Conservation (phyloP, 148 eudicot genomes). For the Pharnaceum exiguum region DNA sequence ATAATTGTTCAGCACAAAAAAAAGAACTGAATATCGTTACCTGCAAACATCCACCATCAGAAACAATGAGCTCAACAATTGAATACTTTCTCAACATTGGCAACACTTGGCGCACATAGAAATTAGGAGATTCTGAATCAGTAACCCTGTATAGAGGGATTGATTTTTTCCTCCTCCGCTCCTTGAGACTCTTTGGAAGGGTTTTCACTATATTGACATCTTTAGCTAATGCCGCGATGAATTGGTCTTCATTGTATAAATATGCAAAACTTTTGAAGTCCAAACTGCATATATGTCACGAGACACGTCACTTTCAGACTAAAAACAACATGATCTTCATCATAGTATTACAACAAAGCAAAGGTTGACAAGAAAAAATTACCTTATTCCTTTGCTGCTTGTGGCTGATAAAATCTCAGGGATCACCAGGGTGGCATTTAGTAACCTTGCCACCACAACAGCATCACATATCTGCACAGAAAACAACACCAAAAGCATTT, state of each 20-base stretch:
- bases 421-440: constrained; percentile 86
- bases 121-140: constrained; percentile 55
- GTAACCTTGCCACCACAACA: constrained; percentile 75
- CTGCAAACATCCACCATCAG: constrained; percentile 98
- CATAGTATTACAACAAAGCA: background rate
- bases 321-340: background rate
- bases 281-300: constrained; percentile 43
- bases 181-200: constrained; percentile 88
- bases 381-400: constrained; percentile 97
- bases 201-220: constrained; percentile 73
- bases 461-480: constrained; percentile 75
- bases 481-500: background rate
- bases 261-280: constrained; percentile 93
- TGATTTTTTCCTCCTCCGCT: constrained; percentile 69
- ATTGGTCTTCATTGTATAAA: constrained; percentile 84
- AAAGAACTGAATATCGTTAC: too few relatives aligned
- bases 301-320: background rate
- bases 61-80: constrained; percentile 65
- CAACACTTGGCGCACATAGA: constrained; percentile 71
- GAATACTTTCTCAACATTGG: constrained; percentile 71
- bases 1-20: too few relatives aligned
- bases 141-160: constrained; percentile 68
- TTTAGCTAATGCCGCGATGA: constrained; percentile 64
- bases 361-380: background rate
- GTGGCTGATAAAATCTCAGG: constrained; percentile 93